Evolutionary conservation across 208 protist genomes (phyloP), one percentile per base, ranked within the genome.

Genomic region (Plasmodiophora brassicae): DNA sequence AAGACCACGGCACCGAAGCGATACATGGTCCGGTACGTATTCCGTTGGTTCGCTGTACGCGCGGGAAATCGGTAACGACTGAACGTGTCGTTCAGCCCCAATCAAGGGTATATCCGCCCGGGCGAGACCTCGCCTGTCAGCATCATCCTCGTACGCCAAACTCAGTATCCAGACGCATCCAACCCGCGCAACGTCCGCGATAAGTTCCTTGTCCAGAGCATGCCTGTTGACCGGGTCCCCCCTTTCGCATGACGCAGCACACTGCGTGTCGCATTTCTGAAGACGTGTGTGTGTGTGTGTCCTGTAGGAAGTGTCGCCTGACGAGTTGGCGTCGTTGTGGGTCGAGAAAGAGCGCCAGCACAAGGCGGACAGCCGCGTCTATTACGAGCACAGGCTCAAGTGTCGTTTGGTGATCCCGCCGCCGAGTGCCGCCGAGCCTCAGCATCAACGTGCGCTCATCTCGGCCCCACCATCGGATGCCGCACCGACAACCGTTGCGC

Each of bases 1-100:
- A 78, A 78, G 65, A 78, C 65, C 32, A 78, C 65, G 5, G 65
- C 65, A 32, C 65, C 65, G 14, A 78, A 38, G n/a, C 65, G 65
- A 32, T 78, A 78, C n/a, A 78, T 78, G 65, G 65, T 78, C n/a
- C 5, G 65, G 65, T 78, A 78, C 32, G n/a, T n/a, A n/a, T n/a
- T n/a, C n/a, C n/a, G n/a, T n/a, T n/a, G n/a, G 65, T 32, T 78
- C n/a, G 65, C n/a, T 38, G 41, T 78, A 32, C 5, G 65, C n/a
- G n/a, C n/a, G n/a, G n/a, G n/a, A n/a, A n/a, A n/a, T n/a, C n/a
- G n/a, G n/a, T n/a, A n/a, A n/a, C n/a, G n/a, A n/a, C n/a, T n/a
- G n/a, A n/a, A n/a, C n/a, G n/a, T n/a, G n/a, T 32, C 41, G 41
- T 78, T 44, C 20, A 78, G 65, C 32, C 65, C 65, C 65, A 38